Evolutionary conservation across 1,139 yeast species (phyloP), one percentile per base, ranked within the genome.

Genomic region (Eremothecium cymbalariae): DNA sequence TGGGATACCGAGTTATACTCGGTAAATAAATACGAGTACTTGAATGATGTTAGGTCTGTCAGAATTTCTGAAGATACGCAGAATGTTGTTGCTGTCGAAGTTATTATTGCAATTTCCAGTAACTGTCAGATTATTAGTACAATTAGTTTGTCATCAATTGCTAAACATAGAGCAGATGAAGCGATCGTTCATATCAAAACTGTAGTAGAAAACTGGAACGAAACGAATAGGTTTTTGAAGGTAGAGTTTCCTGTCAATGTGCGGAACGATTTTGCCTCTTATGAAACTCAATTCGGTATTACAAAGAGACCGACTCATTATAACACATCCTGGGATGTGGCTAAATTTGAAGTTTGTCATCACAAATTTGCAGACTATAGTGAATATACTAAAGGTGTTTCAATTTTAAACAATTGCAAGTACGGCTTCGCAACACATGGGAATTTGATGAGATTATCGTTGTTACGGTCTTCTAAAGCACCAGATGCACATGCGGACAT

Each of bases 1-100:
- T 90, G 98, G 97, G 97, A 90, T 55, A 88, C 97, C 0, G 98
- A 90, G 55, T 68, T 86, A 41, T 90, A 74, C 55, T 80, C 94
- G 0, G 69, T 82, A 44, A 81, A 78, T 46, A 82, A 79, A 45
- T 74, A 71, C 53, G 64, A 66, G 38, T 74, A 77, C 44, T 51
- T 75, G 32, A 53, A 51, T 2, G 60, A 64, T n/a, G 63, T 50
- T 8, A 49, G 64, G 55, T 72, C 59, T 27, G 70, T 77, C 14
- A 63, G 68, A 16, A 65, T 82, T 18, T 62, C 70, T 25, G 68
- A 68, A 34, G 61, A 67, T 25, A 77, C 79, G 21, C 73, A 78
- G 14, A 61, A 79, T 30, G 70, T 77, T 40, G 72, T 81, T 1
- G 69, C 86, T 0, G 64, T 86, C 31, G 61, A 72, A 37, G 76